Evolutionary conservation across 2,329 filamentous ascomycete genomes (phyloP), one percentile per base, ranked within the genome.

Genomic region (Neofusicoccum umdonicola): DNA sequence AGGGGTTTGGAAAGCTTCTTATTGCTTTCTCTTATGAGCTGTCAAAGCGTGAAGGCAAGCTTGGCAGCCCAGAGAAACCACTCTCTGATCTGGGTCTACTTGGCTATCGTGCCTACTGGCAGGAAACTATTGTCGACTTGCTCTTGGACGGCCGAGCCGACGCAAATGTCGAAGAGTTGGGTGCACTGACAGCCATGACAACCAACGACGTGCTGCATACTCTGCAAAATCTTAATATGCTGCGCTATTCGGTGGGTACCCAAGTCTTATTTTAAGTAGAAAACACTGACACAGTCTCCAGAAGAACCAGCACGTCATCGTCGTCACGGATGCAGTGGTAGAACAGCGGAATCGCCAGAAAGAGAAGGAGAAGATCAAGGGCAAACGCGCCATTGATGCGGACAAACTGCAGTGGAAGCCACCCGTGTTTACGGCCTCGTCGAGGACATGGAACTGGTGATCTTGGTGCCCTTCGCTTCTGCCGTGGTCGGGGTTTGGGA

Each of bases 1-100:
- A 96, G 74, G 95, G 95, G 0, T 97, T 95, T 71, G 95, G 96
- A 27, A 89, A 92, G 66, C 84, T 99, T 12, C 85, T 99, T 65
- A 99, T 99, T 71, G 93, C 96, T 69, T 98, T 99, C 79, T 97
- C 92, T 4, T 99, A 99, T 79, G 94, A 98, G 74, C 88, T 99
- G 34, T 95, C 91, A 73, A 96, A 94, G 77, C 92, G 96, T 65
- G 96, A 99, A 79, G 90, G 90, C 70, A 98, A 97, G 78, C 87
- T 97, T 6, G 96, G 96, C 1, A 97, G 93, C 8, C 96, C 95
- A 0, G 95, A 99, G 76, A 99, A 99, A 77, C 95, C 95, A 0
- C 86, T 99, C 1, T 96, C 92, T 41, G 95, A 99, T 84, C 78
- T 99, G 64, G 95, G 95, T 68, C 83, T 99, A 17, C 82, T 99